Conservation (phyloP, 202 grass and related monocot species). For the Zoysia matrella region DNA sequence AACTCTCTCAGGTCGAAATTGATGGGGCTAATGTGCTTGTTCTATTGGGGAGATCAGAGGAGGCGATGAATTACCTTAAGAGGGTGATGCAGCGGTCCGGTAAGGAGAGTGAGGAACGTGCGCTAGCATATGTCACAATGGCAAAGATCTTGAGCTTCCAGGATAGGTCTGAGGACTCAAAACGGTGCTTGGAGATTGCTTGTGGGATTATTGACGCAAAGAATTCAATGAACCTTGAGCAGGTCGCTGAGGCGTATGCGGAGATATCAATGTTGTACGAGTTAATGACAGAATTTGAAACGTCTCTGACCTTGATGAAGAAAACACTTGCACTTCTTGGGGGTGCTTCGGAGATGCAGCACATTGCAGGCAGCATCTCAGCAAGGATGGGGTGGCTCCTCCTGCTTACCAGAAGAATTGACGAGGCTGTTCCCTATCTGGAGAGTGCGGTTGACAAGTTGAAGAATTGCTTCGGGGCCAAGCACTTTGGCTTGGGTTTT, state of each 20-base stretch:
- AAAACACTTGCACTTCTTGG: constrained; percentile 60
- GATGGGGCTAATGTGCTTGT: constrained; percentile 58
- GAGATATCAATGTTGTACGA: constrained; percentile 72
- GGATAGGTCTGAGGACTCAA: constrained; percentile 64
- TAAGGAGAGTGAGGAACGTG: constrained; percentile 70
- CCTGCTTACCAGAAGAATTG: constrained; percentile 50
- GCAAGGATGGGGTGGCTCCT: constrained; percentile 83
- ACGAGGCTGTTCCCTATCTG: constrained; percentile 71
- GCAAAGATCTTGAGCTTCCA: constrained; percentile 62
- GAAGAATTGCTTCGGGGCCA: constrained; percentile 70
- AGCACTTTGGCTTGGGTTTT: constrained; percentile 80
- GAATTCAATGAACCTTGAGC: constrained; percentile 20
- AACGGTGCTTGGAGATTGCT: constrained; percentile 74
- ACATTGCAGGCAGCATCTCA: constrained; percentile 67
- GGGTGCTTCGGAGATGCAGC: constrained; percentile 54
- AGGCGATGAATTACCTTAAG: constrained; percentile 59
- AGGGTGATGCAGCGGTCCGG: constrained; percentile 50
- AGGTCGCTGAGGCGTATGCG: constrained; percentile 52
- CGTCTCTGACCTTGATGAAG: constrained; percentile 70
- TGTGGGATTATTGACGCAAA: constrained; percentile 65
- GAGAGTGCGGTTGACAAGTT: constrained; percentile 67
- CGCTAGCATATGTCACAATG: constrained; percentile 62
- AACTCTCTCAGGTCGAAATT: constrained; percentile 55
- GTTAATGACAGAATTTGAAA: constrained; percentile 67
- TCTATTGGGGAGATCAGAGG: constrained; percentile 59